phyloP scores from a whole-genome alignment of 257 asterid genomes.

The Lycium barbarum region DNA sequence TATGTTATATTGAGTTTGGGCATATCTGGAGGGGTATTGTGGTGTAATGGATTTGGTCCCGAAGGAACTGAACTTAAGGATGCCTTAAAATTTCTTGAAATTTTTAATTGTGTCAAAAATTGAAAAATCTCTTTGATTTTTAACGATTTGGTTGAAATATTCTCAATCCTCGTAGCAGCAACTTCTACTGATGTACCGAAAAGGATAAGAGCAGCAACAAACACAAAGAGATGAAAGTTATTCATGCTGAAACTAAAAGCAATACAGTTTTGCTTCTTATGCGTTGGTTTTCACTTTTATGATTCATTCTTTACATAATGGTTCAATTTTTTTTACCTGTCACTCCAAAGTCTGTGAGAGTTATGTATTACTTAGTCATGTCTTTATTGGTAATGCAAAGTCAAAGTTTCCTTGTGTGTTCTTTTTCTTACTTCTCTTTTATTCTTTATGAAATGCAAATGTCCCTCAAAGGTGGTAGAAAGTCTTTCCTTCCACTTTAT shows the following conservation, averaged over 20 bases:
- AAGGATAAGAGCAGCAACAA: neutral
- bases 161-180: neutral
- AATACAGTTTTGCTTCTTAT: neutral
- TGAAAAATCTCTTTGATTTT: neutral
- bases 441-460: no score
- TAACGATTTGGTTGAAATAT: neutral
- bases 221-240: neutral
- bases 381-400: no score
- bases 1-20: neutral
- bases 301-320: neutral
- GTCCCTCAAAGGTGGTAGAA: no score
- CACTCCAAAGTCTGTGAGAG: no score
- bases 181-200: neutral
- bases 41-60: neutral
- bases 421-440: no score
- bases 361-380: no score
- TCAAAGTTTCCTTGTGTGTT: no score
- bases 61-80: neutral
- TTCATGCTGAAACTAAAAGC: neutral
- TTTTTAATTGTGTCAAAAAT: neutral
- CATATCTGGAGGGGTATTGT: neutral
- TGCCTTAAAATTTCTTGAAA: neutral
- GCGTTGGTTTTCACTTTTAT: neutral
- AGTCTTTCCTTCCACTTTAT: no score
- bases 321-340: no score